Conservation (phyloP, 1,284 basidiomycete species). For the Tylopilus orsonianus region DNA sequence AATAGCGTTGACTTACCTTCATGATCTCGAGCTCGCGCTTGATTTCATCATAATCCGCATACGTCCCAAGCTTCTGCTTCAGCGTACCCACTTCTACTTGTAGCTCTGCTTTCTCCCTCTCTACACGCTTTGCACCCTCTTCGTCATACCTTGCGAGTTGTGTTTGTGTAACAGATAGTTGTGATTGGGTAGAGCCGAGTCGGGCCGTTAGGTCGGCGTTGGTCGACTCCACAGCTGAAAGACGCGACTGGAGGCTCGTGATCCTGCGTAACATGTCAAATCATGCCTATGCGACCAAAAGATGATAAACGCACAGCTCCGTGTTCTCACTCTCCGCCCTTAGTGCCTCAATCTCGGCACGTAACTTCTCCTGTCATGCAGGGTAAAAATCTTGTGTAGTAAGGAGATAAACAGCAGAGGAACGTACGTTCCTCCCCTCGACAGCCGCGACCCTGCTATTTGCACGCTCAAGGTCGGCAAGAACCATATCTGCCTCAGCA, state of each 20-base stretch:
- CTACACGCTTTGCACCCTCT: constrained; percentile 19
- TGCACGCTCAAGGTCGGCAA: constrained; percentile 89
- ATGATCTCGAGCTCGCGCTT: constrained; percentile 96
- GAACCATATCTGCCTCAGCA: constrained; percentile 89
- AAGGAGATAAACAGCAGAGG: neutral
- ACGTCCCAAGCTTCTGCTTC: constrained; percentile 67
- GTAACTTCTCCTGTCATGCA: constrained; percentile 72
- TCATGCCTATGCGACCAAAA: neutral
- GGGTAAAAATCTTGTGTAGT: neutral
- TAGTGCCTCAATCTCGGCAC: constrained; percentile 89
- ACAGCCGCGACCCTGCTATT: constrained; percentile 90
- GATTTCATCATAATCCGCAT: constrained; percentile 89
- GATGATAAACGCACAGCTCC: constrained; percentile 52
- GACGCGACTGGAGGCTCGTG: constrained; percentile 72
- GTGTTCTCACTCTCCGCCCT: constrained; percentile 78
- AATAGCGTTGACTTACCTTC: constrained; percentile 63
- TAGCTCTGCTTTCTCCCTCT: constrained; percentile 36
- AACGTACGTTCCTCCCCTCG: constrained; percentile 84
- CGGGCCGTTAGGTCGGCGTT: constrained; percentile 24
- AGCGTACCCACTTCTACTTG: constrained; percentile 65
- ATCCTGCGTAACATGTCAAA: constrained; percentile 49
- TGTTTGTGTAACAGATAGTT: constrained; percentile 21
- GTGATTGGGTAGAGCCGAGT: constrained; percentile 22
- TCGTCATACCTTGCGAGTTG: constrained; percentile 23
- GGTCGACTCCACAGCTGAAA: constrained; percentile 50